These are phyloP conservation scores for Rhodotorula kratochvilovae DNA, from an alignment of 768 basidiomycete genomes.

Conservation along the genomic window DNA sequence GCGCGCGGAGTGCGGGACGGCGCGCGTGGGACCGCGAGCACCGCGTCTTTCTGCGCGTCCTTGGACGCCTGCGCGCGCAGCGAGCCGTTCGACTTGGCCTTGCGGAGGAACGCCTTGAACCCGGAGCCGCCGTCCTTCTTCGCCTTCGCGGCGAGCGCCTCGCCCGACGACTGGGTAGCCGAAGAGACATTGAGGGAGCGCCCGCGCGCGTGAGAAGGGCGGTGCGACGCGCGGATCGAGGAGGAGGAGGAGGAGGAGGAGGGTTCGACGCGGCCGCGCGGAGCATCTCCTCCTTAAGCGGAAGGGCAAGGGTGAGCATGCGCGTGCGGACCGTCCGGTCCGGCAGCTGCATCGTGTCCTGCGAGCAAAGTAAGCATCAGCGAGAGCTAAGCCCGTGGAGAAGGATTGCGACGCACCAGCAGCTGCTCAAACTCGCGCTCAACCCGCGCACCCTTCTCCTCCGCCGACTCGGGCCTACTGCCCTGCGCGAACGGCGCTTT, in stretches of 20 bases:
- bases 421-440: slow-evolving; percentile 74
- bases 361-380: not conserved
- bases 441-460: slow-evolving; percentile 50
- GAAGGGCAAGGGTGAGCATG: slow-evolving; percentile 71
- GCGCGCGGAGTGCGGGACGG: not conserved
- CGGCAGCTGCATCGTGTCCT: slow-evolving; percentile 90
- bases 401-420: slow-evolving; percentile 64
- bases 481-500: not conserved
- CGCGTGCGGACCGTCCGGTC: slow-evolving; percentile 64
- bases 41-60: not conserved
- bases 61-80: slow-evolving; percentile 7
- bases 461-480: not conserved
- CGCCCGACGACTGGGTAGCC: not conserved
- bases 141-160: not conserved
- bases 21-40: not conserved
- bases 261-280: slow-evolving; percentile 63
- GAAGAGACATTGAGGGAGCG: slow-evolving; percentile 14
- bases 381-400: too few species aligned
- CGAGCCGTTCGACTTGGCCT: slow-evolving; percentile 30
- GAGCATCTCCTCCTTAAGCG: slow-evolving; percentile 86
- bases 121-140: slow-evolving; percentile 18
- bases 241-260: slow-evolving; percentile 40
- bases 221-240: slow-evolving; percentile 47
- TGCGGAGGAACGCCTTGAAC: slow-evolving; percentile 28
- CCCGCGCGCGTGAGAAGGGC: slow-evolving; percentile 49